Base-by-base conservation (phyloP, 176 grass and related monocot genomes). In the Aegilops umbellulata region DNA sequence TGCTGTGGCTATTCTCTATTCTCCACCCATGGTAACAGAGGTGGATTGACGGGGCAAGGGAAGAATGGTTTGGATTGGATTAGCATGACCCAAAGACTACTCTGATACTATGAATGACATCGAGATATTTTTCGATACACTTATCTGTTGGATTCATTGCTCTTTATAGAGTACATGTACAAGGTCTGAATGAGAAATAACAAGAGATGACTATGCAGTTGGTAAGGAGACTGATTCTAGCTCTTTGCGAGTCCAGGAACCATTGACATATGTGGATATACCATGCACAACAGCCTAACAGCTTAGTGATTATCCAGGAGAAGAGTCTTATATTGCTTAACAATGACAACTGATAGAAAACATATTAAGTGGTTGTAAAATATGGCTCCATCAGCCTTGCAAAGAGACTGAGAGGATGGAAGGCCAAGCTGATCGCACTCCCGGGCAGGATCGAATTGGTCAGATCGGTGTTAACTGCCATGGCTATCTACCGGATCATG, bases 321-420 rank as follows among this genome's bases (percentile, higher is more conserved):
- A 15, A 49, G 46, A 49, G 46, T 49, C 46, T 47, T 47, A 47
- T 47, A 49, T 49, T 49, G 65, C 65, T 67, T 34, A 67, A 67
- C 29, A 67, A 14, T 80, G 24, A 27, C 19, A 60, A 62, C 25
- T 27, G 30, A 24, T 78, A 63, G 70, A 86, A 78, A 83, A 51
- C 14, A 49, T 49, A 49, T 17, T 49, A 49, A 6, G 55, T 63
- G 73, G 57, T 75, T 75, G 26, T 36, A 22, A 14, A 29, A 32
- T 74, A 84, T 6, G 19, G 69, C n/a, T n/a, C n/a, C n/a, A n/a
- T n/a, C 8, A 9, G 38, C 38, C 38, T 39, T 39, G 38, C 38
- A 1, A 39, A 39, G 9, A 39, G 38, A 39, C 2, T 39, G 9
- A 39, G 38, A 9, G 38, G 38, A 39, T 39, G 38, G 38, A 39